A percentile compares a stretch with the other conserved stretches of the same genome.
phyloP scores from a whole-genome alignment of 1,284 basidiomycete genomes.

The Mycena sp. region DNA sequence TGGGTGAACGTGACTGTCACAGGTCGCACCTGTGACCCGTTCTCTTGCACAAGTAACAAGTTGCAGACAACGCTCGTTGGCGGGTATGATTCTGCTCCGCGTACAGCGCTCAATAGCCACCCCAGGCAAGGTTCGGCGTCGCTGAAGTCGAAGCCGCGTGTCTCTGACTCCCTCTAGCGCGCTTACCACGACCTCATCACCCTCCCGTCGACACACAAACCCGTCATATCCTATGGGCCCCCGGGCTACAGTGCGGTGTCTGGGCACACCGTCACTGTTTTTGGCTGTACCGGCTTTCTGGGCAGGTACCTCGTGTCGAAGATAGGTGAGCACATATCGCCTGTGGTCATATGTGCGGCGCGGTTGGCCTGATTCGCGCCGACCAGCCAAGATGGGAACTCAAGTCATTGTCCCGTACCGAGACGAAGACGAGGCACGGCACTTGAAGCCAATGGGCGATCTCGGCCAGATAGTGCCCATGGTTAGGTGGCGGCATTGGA shows the following conservation, averaged over 20 bases:
- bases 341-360: neutral
- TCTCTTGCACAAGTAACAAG: too few relatives aligned
- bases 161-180: constrained; percentile 54
- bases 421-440: constrained; percentile 94
- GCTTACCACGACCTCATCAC: constrained; percentile 75
- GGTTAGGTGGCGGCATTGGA: constrained; percentile 56
- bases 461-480: constrained; percentile 96
- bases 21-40: neutral
- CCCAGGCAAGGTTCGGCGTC: constrained; percentile 53
- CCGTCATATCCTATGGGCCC: constrained; percentile 78
- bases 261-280: constrained; percentile 95
- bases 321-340: constrained; percentile 66
- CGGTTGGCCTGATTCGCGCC: constrained; percentile 25
- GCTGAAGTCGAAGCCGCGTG: neutral
- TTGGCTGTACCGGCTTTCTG: constrained; percentile 96
- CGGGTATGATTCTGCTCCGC: constrained; percentile 45
- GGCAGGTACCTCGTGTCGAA: constrained; percentile 95
- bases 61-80: neutral
- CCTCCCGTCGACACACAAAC: constrained; percentile 64
- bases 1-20: constrained; percentile 16
- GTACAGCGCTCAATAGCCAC: constrained; percentile 56
- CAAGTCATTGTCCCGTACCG: constrained; percentile 97
- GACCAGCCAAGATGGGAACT: constrained; percentile 86
- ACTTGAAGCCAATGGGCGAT: constrained; percentile 94
- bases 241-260: constrained; percentile 89